Percentiles rank a stretch among this genome's conserved stretches.
These are phyloP conservation scores for Fistulinella prunicolor DNA, from an alignment of 768 basidiomycete genomes.

Conservation along the genomic window DNA sequence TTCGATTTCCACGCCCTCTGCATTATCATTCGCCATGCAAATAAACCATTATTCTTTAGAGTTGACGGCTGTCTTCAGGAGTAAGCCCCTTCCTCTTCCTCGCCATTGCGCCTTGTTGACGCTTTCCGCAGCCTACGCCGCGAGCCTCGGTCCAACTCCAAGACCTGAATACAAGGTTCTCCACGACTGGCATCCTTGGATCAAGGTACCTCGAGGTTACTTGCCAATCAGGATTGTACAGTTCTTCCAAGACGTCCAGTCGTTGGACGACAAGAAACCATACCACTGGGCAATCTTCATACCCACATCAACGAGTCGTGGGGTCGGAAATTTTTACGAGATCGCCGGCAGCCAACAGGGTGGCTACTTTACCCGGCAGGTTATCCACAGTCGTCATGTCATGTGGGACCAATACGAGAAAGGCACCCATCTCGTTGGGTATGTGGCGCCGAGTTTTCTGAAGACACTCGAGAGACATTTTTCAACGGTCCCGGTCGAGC, in stretches of 20 bases:
- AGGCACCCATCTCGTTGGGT: slow-evolving; percentile 11
- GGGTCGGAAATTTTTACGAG: slow-evolving; percentile 21
- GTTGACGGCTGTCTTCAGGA: slow-evolving; percentile 4
- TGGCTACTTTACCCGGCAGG: slow-evolving; percentile 12
- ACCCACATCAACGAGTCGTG: slow-evolving; percentile 16
- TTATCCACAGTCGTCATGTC: slow-evolving; percentile 13
- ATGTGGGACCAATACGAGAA: slow-evolving; percentile 11
- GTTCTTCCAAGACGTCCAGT: slow-evolving; percentile 5
- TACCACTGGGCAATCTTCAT: slow-evolving; percentile 25
- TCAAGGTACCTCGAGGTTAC: slow-evolving; percentile 11
- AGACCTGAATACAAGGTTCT: slow-evolving; percentile 7
- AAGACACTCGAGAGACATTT: slow-evolving; percentile 3
- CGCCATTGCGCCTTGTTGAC: background rate
- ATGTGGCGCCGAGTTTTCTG: slow-evolving; percentile 4
- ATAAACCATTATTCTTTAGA: slow-evolving; percentile 2
- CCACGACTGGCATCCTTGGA: background rate
- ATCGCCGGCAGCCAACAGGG: slow-evolving; percentile 5
- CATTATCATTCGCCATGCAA: slow-evolving; percentile 4
- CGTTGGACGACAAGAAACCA: background rate
- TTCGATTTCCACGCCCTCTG: background rate
- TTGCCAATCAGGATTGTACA: slow-evolving; percentile 17
- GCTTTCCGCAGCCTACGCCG: slow-evolving; percentile 2
- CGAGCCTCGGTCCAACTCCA: background rate
- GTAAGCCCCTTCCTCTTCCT: background rate
- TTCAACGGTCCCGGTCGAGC: slow-evolving; percentile 11